Evolutionary conservation across 1,139 yeast species (phyloP).

Genomic region (Geotrichum macrosporum): DNA sequence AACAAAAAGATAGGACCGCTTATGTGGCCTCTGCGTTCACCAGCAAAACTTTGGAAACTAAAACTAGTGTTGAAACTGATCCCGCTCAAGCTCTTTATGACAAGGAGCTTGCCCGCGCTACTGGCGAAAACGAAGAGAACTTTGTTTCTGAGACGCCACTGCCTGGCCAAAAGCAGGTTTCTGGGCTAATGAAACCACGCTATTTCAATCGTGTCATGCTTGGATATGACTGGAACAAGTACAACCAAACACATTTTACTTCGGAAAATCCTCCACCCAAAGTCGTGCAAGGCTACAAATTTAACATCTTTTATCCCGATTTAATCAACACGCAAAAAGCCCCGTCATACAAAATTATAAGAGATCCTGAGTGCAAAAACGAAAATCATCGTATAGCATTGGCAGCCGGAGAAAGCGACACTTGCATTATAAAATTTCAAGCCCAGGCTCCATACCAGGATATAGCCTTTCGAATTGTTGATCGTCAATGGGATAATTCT

Average conservation of each 20-base stretch:
- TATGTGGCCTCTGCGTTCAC: constrained; percentile 11
- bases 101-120: constrained; percentile 10
- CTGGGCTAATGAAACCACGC: constrained; percentile 32
- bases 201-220: constrained; percentile 36
- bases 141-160: constrained; percentile 12
- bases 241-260: constrained; percentile 38
- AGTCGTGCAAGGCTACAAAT: constrained; percentile 40
- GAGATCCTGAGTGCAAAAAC: constrained; percentile 23
- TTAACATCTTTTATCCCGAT: constrained; percentile 39
- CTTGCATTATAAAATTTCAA: constrained; percentile 36
- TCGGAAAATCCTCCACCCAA: constrained; percentile 41
- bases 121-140: constrained; percentile 18
- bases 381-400: constrained; percentile 19
- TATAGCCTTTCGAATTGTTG: constrained; percentile 38
- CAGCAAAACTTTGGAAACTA: neutral
- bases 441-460: constrained; percentile 40
- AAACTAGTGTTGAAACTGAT: neutral
- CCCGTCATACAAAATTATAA: constrained; percentile 37
- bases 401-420: constrained; percentile 27
- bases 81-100: constrained; percentile 14
- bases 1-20: constrained; percentile 12
- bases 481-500: constrained; percentile 40
- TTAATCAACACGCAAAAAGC: constrained; percentile 30
- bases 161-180: constrained; percentile 27
- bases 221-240: constrained; percentile 41